Evolutionary conservation across 2,329 filamentous ascomycete species (phyloP).

Genomic region (Cladophialophora psammophila): DNA sequence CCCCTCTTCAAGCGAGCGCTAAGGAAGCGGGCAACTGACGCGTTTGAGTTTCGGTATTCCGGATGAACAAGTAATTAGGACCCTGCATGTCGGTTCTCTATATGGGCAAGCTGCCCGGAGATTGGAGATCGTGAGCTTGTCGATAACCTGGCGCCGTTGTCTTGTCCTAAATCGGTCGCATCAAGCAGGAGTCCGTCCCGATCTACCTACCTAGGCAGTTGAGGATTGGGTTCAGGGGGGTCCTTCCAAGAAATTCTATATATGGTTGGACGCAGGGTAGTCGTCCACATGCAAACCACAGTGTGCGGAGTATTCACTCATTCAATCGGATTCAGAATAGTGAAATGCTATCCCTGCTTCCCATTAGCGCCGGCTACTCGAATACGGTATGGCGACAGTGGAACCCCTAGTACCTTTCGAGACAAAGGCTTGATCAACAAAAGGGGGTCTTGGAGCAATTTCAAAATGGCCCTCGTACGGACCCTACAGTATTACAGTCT

Average conservation of each 20-base stretch:
- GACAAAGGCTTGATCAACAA: slow-evolving; percentile 3
- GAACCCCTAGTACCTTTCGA: background rate
- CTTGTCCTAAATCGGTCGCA: background rate
- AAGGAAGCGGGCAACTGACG: background rate
- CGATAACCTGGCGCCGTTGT: background rate
- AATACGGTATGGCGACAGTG: background rate
- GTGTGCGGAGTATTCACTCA: too few relatives aligned
- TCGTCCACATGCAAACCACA: background rate
- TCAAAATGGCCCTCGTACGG: background rate
- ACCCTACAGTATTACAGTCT: background rate
- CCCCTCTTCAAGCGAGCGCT: background rate
- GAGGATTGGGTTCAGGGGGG: background rate
- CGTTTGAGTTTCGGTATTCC: background rate
- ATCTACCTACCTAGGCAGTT: background rate
- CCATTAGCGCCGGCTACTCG: background rate
- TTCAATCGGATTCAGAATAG: background rate
- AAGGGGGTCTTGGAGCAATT: background rate
- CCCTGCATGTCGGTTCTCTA: background rate
- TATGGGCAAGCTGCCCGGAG: background rate
- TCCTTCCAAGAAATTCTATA: background rate
- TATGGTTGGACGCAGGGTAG: background rate
- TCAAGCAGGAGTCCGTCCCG: background rate
- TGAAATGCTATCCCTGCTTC: background rate
- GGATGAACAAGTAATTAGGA: background rate
- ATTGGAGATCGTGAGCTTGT: background rate